A percentile compares a stretch with the other conserved stretches of the same genome.
Evolutionary conservation across 2,329 filamentous ascomycete genomes (phyloP).

Genomic region (Leptographium radiaticola): DNA sequence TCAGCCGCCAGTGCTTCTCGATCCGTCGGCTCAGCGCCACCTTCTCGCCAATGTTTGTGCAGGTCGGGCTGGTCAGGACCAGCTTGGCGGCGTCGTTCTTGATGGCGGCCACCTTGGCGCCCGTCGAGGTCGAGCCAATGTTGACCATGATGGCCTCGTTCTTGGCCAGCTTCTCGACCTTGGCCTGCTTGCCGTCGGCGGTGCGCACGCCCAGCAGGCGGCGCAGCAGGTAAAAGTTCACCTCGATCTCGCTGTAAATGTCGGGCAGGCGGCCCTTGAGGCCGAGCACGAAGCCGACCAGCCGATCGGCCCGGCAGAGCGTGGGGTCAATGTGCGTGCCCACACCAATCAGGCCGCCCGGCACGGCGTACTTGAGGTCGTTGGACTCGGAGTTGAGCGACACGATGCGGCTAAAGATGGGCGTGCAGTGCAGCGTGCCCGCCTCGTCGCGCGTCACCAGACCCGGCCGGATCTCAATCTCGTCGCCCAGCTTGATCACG

Average conservation of each 20-base stretch:
- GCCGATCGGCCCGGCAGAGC: conserved; percentile 94
- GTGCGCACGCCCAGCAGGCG: conserved; percentile 93
- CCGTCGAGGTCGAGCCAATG: conserved; percentile 93
- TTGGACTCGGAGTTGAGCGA: conserved; percentile 96
- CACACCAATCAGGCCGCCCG: conserved; percentile 94
- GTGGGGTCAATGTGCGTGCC: conserved; percentile 96
- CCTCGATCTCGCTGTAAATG: conserved; percentile 97
- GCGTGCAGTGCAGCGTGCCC: conserved; percentile 89
- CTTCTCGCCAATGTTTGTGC: conserved; percentile 97
- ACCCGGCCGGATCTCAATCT: conserved; percentile 98
- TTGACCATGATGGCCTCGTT: conserved; percentile 99
- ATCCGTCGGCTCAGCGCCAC: conserved; percentile 92
- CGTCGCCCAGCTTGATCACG: conserved; percentile 91
- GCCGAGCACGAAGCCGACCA: conserved; percentile 94
- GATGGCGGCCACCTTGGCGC: conserved; percentile 92
- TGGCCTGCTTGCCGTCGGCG: conserved; percentile 96
- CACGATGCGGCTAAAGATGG: conserved; percentile 91
- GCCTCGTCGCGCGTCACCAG: conserved; percentile 92
- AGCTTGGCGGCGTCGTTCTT: conserved; percentile 97
- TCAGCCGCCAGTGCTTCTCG: conserved; percentile 97
- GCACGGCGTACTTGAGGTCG: conserved; percentile 95
- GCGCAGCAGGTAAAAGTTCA: conserved; percentile 97
- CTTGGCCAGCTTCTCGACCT: conserved; percentile 96
- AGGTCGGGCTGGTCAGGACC: conserved; percentile 82
- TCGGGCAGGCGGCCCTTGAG: conserved; percentile 86